Conservation (phyloP, 306 rosid species). For the Rubus idaeus region DNA sequence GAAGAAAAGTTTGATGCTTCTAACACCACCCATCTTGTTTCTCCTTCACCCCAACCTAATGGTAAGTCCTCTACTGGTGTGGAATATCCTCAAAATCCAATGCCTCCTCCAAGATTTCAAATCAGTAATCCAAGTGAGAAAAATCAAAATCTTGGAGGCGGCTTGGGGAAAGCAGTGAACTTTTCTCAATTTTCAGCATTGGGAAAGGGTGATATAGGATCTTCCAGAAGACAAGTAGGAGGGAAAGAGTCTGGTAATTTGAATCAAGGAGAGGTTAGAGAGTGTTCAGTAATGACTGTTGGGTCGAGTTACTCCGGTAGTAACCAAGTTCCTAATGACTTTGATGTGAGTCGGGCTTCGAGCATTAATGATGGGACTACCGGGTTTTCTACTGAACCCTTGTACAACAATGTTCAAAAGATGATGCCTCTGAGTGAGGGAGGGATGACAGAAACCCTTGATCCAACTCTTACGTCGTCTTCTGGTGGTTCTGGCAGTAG, state of each 20-base stretch:
- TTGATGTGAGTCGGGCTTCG: conserved; percentile 44
- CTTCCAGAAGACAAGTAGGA: conserved; percentile 36
- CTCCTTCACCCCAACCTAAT: conserved; percentile 30
- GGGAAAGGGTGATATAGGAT: conserved; percentile 30
- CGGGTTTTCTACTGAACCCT: conserved; percentile 44
- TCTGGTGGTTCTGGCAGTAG: conserved; percentile 80
- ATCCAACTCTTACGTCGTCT: conserved; percentile 60
- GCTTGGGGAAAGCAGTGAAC: conserved; percentile 35
- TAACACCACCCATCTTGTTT: conserved; percentile 25
- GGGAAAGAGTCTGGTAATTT: conserved; percentile 34
- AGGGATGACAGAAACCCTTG: conserved; percentile 49
- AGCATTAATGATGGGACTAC: conserved; percentile 48
- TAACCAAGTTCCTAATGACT: conserved; percentile 57
- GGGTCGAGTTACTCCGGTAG: conserved; percentile 82
- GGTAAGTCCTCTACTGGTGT: conserved; percentile 36
- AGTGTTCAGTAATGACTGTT: conserved; percentile 60
- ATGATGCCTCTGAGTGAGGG: conserved; percentile 34
- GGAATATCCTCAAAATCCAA: conserved; percentile 44
- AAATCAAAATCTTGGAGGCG: conserved; percentile 29
- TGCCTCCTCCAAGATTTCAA: conserved; percentile 60
- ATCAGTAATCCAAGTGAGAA: conserved; percentile 38
- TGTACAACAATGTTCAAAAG: conserved; percentile 38
- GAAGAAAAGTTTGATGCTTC: conserved; percentile 45
- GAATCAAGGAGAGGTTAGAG: conserved; percentile 47
- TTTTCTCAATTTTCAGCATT: conserved; percentile 43